These are phyloP conservation scores for Sarcomyxa edulis DNA, from an alignment of 768 basidiomycete species.

Conservation along the genomic window DNA sequence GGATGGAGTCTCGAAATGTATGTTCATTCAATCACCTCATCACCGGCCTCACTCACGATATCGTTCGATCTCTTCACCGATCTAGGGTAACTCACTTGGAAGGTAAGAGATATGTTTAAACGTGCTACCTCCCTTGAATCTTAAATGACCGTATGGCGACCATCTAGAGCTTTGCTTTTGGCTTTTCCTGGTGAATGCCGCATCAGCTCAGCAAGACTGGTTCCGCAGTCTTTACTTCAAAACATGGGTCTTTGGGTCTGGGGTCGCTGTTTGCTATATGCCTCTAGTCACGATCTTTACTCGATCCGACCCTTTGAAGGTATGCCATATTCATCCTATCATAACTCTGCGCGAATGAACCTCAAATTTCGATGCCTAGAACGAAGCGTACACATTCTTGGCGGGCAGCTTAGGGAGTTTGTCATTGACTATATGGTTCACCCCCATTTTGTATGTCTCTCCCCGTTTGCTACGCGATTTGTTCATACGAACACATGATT, in stretches of 20 bases:
- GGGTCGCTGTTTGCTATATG: slow-evolving; percentile 56
- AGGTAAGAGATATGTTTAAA: slow-evolving; percentile 51
- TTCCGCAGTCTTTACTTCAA: slow-evolving; percentile 73
- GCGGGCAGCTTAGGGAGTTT: slow-evolving; percentile 66
- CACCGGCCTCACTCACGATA: neutral
- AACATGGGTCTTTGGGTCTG: slow-evolving; percentile 64
- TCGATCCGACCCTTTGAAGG: slow-evolving; percentile 53
- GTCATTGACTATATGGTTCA: slow-evolving; percentile 68
- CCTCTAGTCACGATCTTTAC: slow-evolving; percentile 66
- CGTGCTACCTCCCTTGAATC: neutral
- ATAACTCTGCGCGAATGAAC: slow-evolving; percentile 5
- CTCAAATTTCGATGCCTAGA: slow-evolving; percentile 39
- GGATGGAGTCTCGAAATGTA: slow-evolving; percentile 78
- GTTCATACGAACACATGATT: slow-evolving; percentile 10
- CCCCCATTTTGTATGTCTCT: slow-evolving; percentile 54
- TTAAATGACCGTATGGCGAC: too few relatives aligned
- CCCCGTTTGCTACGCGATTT: slow-evolving; percentile 4
- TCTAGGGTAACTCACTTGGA: slow-evolving; percentile 73
- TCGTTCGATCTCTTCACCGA: too few relatives aligned
- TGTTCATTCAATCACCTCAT: slow-evolving; percentile 14
- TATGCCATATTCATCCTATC: too few relatives aligned
- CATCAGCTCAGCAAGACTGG: slow-evolving; percentile 65
- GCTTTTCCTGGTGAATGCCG: slow-evolving; percentile 73
- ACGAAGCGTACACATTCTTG: slow-evolving; percentile 65
- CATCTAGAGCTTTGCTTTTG: slow-evolving; percentile 82